These are phyloP conservation scores for Calonectria pseudoturangicola DNA, from an alignment of 2,329 filamentous ascomycete species.

Conservation along the genomic window DNA sequence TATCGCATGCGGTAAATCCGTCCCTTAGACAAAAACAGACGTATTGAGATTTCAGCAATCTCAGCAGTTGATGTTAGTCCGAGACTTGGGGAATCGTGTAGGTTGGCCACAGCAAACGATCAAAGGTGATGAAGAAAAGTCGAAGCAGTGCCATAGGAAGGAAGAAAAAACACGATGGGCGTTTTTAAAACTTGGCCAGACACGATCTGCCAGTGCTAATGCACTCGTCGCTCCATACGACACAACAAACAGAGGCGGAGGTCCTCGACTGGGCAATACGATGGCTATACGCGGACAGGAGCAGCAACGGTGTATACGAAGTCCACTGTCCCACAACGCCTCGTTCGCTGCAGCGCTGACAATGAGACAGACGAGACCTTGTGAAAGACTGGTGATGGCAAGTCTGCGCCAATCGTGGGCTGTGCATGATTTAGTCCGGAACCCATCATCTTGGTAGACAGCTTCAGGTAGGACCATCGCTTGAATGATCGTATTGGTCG, in stretches of 20 bases:
- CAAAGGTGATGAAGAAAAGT: not conserved
- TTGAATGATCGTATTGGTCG: slow-evolving; percentile 2
- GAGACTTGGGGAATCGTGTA: not conserved
- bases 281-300: slow-evolving; percentile 10
- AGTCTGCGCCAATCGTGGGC: not conserved
- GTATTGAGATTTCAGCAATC: not conserved
- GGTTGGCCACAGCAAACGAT: not conserved
- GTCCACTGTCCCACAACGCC: not conserved
- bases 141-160: not conserved
- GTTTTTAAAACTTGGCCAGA: not conserved
- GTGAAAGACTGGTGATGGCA: slow-evolving; percentile 1
- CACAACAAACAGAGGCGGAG: not conserved
- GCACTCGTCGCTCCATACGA: not conserved
- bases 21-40: not conserved
- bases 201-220: not conserved
- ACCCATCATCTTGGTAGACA: not conserved
- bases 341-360: not conserved
- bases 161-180: too few relatives aligned
- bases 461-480: not conserved
- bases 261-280: not conserved
- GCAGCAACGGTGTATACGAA: not conserved
- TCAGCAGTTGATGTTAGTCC: not conserved
- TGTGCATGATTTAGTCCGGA: slow-evolving; percentile 1
- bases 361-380: not conserved
- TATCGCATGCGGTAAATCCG: not conserved